Conservation (phyloP, 169 alveolate species). For the Plasmodium gonderi region DNA sequence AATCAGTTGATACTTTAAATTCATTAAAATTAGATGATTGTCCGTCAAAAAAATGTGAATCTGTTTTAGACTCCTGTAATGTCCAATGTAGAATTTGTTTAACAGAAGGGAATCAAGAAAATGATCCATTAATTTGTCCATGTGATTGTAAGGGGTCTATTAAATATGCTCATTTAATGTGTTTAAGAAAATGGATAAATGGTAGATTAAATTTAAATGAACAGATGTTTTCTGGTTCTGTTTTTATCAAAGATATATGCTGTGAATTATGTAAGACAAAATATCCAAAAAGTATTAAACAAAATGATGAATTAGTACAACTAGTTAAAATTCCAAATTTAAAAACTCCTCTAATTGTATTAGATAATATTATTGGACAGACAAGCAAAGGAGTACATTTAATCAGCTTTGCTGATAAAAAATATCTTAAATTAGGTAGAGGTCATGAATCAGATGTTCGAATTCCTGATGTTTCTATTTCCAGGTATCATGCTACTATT, state of each 20-base stretch:
- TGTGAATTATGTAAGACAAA: slow-evolving; percentile 90
- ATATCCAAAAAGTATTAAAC: slow-evolving; percentile 84
- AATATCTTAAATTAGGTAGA: slow-evolving; percentile 93
- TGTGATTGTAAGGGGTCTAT: slow-evolving; percentile 95
- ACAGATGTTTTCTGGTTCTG: slow-evolving; percentile 77
- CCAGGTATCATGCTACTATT: slow-evolving; percentile 96
- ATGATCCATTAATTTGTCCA: slow-evolving; percentile 91
- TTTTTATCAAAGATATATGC: slow-evolving; percentile 84
- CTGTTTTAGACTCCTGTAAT: slow-evolving; percentile 38
- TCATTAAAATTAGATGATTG: slow-evolving; percentile 47
- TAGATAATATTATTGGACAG: slow-evolving; percentile 89
- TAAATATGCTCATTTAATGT: slow-evolving; percentile 94
- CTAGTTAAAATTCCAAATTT: slow-evolving; percentile 87
- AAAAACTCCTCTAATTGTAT: slow-evolving; percentile 90
- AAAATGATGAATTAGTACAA: slow-evolving; percentile 84
- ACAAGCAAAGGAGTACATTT: slow-evolving; percentile 86
- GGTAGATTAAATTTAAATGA: slow-evolving; percentile 89
- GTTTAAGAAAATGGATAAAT: slow-evolving; percentile 95
- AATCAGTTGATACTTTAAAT: slow-evolving; percentile 60
- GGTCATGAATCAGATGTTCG: slow-evolving; percentile 98
- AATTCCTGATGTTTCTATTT: slow-evolving; percentile 97
- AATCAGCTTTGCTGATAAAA: slow-evolving; percentile 85
- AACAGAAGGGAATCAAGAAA: slow-evolving; percentile 90
- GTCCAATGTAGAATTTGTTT: slow-evolving; percentile 94
- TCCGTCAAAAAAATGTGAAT: slow-evolving; percentile 59